Evolutionary conservation across 2,329 filamentous ascomycete species (phyloP), one percentile per base, ranked within the genome.

Genomic region (Clonostachys sp.): DNA sequence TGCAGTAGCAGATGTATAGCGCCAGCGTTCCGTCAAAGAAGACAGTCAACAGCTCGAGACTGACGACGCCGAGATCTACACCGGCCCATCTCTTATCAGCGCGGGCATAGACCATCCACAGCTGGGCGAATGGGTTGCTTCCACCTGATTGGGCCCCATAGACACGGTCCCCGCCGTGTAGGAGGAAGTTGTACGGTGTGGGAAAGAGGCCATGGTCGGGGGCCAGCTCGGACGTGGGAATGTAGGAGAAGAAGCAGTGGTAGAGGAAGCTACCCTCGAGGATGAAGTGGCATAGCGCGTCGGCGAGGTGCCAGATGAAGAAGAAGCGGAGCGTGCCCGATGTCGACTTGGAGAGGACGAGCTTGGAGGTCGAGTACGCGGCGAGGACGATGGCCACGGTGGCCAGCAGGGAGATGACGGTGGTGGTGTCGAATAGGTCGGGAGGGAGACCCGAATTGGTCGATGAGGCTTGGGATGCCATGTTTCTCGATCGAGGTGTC

Each of bases 301-400:
- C 91, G 70, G 95, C 95, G 36, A 89, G 79, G 72, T 96, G 91
- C 92, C 92, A 96, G 69, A 95, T 80, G 77, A 96, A 96, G 54
- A 96, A 83, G 62, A 88, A 72, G 51, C 91, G 89, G 48, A 77
- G 75, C 45, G 83, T 79, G 36, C 70, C 62, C 2, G 78, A 68
- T 12, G 82, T 73, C 2, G 72, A 60, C 16, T 68, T 61, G 5
- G 84, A 63, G 18, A 81, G 69, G 18, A 70, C 67, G 44, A 53
- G 56, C 33, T 69, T 68, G 10, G 80, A 83, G 18, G 72, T 57
- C 20, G 54, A 54, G 60, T 80, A 80, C 46, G 79, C 78, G 47
- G 68, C 60, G 46, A 65, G 58, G 50, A 70, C 67, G 53, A 85
- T 75, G 54, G 70, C 70, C 48, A 83, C 57, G 7, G 78, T 81